phyloP scores from a whole-genome alignment of 108 stramenopile genomes.

The Skeletonema menzelii region DNA sequence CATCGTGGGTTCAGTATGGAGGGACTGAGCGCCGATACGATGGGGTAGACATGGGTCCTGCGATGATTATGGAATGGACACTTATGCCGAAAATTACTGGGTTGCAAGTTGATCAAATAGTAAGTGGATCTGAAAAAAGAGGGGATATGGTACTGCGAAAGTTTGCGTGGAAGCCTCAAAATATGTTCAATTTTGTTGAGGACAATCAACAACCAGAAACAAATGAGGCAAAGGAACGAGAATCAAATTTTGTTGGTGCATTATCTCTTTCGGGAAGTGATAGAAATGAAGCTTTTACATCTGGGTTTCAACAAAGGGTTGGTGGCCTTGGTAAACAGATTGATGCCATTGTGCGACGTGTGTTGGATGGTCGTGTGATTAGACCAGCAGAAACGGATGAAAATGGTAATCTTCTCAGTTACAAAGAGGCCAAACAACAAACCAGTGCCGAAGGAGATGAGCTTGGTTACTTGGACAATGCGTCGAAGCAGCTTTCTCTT shows the following conservation, averaged over 20 bases:
- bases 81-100: slow-evolving; percentile 40
- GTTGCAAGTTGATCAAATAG: not conserved
- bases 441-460: not conserved
- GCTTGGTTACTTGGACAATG: slow-evolving; percentile 20
- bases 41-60: slow-evolving; percentile 75
- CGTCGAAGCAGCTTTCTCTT: slow-evolving; percentile 32
- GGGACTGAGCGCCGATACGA: slow-evolving; percentile 62
- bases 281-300: slow-evolving; percentile 39
- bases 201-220: slow-evolving; percentile 13
- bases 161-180: slow-evolving; percentile 54
- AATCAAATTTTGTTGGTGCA: not conserved
- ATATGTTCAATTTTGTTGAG: slow-evolving; percentile 42
- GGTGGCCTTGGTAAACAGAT: slow-evolving; percentile 76
- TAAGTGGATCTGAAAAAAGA: not conserved
- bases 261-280: slow-evolving; percentile 41
- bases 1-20: slow-evolving; percentile 63
- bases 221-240: not conserved
- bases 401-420: slow-evolving; percentile 22
- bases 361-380: slow-evolving; percentile 71
- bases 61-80: slow-evolving; percentile 56
- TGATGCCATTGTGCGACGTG: slow-evolving; percentile 71
- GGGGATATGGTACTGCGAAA: slow-evolving; percentile 40
- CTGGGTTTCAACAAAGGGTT: slow-evolving; percentile 46
- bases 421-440: slow-evolving; percentile 18
- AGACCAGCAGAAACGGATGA: slow-evolving; percentile 38